These are phyloP conservation scores for Vigna unguiculata DNA, from an alignment of 306 rosid genomes.

Conservation along the genomic window DNA sequence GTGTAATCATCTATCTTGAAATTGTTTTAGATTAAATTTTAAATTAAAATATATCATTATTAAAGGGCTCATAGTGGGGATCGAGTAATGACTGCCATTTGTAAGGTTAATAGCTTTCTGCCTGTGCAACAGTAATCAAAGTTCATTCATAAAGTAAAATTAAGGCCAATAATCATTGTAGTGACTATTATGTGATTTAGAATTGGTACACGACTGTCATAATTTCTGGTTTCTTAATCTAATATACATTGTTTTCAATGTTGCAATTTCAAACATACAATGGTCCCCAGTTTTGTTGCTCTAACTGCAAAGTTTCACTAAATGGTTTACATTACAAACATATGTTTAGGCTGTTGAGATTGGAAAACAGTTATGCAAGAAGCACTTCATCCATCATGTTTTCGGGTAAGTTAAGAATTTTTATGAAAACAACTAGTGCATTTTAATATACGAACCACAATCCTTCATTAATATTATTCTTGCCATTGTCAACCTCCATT, in stretches of 20 bases:
- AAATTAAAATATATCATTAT: too few species aligned
- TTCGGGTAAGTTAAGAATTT: slow-evolving; percentile 71
- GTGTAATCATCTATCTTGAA: too few species aligned
- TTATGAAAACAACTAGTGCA: slow-evolving; percentile 29
- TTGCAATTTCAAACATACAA: neutral
- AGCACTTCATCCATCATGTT: slow-evolving; percentile 83
- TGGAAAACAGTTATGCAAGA: slow-evolving; percentile 76
- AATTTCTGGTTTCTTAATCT: slow-evolving; percentile 1
- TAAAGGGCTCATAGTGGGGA: too few species aligned
- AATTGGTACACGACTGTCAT: neutral
- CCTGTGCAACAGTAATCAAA: too few species aligned
- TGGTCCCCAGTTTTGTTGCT: slow-evolving; percentile 16
- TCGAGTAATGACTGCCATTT: too few species aligned
- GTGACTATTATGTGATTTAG: neutral
- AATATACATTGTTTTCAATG: neutral
- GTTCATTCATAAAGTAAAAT: too few species aligned
- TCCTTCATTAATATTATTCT: slow-evolving; percentile 22
- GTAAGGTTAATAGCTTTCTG: too few species aligned
- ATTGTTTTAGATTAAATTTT: too few species aligned
- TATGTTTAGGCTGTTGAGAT: slow-evolving; percentile 77
- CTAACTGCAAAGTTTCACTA: neutral
- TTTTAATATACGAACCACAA: neutral
- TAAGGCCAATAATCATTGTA: neutral
- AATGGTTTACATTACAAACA: slow-evolving; percentile 35
- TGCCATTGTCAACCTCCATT: slow-evolving; percentile 28